Evolutionary conservation across 345 rosid genomes (phyloP), one percentile per base, ranked within the genome.

Genomic region (Geranium rotundifolium): DNA sequence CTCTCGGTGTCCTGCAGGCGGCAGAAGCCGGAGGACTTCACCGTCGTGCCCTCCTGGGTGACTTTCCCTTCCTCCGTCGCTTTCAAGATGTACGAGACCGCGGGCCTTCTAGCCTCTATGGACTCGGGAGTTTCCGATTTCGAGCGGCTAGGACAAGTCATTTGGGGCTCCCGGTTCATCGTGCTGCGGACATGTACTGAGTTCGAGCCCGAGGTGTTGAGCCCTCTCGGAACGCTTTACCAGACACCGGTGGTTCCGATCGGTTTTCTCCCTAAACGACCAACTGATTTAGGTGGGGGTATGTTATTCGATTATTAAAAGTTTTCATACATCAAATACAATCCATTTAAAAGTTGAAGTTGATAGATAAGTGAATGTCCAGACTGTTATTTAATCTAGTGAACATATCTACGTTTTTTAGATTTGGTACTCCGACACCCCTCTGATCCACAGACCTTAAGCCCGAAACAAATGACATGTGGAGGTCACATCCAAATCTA

Each of bases 11-110:
- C 6, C 1, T 29, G 49, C 64, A 57, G 69, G 1, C 61, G 66
- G 7, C 31, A 23, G 30, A 58, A 66, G 9, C 62, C 67, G 2
- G 74, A 75, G 69, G 77, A 79, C 58, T 63, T 69, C 50, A 69
- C 79, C 7, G 60, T 50, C 4, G 71, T 56, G 7, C 82, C 77
- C n/a, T 8, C 54, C 30, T 75, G 82, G 77, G 61, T 79, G 4
- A 60, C 70, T 6, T 70, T 66, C 61, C 66, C 66, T 31, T 23
- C 71, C 17, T 56, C 56, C 31, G 17, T 75, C 1, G 29, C 34
- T 16, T 79, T 50, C 64, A 63, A 50, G 13, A 56, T 68, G 10
- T 63, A 75, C 16, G 71, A 71, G 56, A 14, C 34, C 7, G 1
- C 49, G 3, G 61, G 61, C 20, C 57, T 17, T 56, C 8, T n/a